Evolutionary conservation across 2,329 filamentous ascomycete genomes (phyloP).

Genomic region (Taxawa tesnikishii): DNA sequence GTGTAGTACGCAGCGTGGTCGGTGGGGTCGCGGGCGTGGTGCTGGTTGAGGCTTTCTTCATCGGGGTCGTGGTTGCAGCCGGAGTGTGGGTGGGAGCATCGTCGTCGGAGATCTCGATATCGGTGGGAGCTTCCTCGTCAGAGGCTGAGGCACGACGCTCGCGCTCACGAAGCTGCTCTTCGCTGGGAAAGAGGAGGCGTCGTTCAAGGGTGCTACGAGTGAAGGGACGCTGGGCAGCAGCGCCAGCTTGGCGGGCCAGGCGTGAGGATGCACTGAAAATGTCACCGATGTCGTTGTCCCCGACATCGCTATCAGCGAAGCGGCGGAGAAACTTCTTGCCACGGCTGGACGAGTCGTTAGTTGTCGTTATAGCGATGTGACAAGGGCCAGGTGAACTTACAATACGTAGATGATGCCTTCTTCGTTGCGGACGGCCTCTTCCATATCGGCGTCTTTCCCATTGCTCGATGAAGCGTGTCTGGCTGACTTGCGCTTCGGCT

Average conservation of each 20-base stretch:
- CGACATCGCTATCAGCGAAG: conserved; percentile 34
- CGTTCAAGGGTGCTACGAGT: conserved; percentile 62
- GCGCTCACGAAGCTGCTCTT: conserved; percentile 30
- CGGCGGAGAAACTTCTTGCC: conserved; percentile 69
- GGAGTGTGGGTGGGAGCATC: conserved; percentile 15
- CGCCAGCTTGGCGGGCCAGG: conserved; percentile 25
- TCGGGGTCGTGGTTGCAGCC: not conserved
- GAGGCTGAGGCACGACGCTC: conserved; percentile 30
- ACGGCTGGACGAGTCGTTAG: conserved; percentile 42
- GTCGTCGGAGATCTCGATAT: conserved; percentile 25
- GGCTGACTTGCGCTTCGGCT: conserved; percentile 26
- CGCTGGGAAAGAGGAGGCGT: conserved; percentile 47
- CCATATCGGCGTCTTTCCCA: conserved; percentile 40
- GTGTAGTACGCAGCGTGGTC: not conserved
- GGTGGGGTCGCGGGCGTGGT: not conserved
- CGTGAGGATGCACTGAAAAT: conserved; percentile 18
- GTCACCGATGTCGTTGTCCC: conserved; percentile 21
- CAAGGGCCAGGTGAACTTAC: conserved; percentile 41
- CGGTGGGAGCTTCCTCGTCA: conserved; percentile 45
- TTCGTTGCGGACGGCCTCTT: conserved; percentile 50
- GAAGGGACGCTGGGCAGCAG: conserved; percentile 34
- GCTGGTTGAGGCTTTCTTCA: not conserved
- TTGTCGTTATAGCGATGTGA: conserved; percentile 2
- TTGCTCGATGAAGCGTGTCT: conserved; percentile 43
- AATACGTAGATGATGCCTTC: conserved; percentile 69